Conservation (phyloP, 2,329 filamentous ascomycete species). For the Cladophialophora psammophila region DNA sequence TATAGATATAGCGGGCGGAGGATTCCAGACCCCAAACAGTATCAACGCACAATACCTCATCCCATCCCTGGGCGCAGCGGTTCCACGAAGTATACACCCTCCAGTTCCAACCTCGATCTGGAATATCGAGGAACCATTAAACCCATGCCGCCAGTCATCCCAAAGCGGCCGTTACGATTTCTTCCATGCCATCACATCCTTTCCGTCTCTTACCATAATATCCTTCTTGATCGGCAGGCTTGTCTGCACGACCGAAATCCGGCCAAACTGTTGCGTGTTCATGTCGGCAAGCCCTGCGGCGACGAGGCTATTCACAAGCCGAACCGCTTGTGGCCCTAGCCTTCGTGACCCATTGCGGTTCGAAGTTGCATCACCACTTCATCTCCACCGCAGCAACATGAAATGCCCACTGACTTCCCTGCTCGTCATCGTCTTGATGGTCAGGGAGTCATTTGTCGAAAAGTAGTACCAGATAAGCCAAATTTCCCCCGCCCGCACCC, state of each 20-base stretch:
- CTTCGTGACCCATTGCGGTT: background rate
- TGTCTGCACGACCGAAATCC: background rate
- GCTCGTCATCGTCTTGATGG: background rate
- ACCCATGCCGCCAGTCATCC: constrained; percentile 3
- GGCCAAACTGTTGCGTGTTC: background rate
- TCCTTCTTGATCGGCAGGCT: background rate
- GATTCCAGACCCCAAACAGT: background rate
- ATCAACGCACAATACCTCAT: constrained; percentile 3
- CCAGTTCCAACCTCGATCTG: background rate
- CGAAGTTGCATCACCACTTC: background rate
- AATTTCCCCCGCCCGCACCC: constrained; percentile 6
- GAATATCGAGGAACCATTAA: background rate
- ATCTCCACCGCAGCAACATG: background rate
- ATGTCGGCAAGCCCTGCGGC: background rate
- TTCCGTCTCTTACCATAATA: background rate
- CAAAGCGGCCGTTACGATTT: constrained; percentile 9
- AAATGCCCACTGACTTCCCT: background rate
- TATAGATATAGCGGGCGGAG: constrained; percentile 1
- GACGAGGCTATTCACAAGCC: background rate
- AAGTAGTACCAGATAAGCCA: background rate
- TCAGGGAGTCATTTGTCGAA: background rate
- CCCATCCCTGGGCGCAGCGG: background rate
- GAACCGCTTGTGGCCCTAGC: background rate
- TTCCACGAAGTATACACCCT: background rate
- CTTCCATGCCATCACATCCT: constrained; percentile 2